phyloP scores from a whole-genome alignment of 2,329 filamentous ascomycete genomes.

The Periconia macrospinosa region DNA sequence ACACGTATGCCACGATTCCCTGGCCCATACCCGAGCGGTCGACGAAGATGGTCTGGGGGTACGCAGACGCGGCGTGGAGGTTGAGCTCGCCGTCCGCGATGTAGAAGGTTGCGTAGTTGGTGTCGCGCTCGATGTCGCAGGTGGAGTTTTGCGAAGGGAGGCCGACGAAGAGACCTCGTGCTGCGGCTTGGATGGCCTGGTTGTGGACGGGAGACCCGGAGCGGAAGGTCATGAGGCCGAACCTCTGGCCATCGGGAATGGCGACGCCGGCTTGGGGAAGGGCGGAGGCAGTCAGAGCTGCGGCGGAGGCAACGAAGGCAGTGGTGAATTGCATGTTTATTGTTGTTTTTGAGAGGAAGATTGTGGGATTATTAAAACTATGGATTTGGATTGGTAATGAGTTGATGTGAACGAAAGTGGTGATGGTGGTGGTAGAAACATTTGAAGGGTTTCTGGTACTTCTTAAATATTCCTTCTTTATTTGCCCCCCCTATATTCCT shows the following conservation, averaged over 20 bases:
- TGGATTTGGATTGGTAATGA: neutral
- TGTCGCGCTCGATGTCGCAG: slow-evolving; percentile 43
- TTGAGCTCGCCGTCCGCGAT: slow-evolving; percentile 49
- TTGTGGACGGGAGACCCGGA: slow-evolving; percentile 56
- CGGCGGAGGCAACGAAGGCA: slow-evolving; percentile 28
- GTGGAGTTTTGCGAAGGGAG: slow-evolving; percentile 49
- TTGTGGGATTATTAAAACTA: slow-evolving; percentile 22
- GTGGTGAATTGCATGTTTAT: slow-evolving; percentile 37
- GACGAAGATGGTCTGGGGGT: slow-evolving; percentile 55
- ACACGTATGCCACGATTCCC: slow-evolving; percentile 58
- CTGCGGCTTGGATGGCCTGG: slow-evolving; percentile 48
- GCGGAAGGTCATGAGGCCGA: slow-evolving; percentile 55
- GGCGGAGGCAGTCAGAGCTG: slow-evolving; percentile 35
- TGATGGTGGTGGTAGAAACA: neutral
- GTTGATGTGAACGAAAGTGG: neutral
- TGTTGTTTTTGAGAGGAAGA: slow-evolving; percentile 1
- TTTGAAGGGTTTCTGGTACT: slow-evolving; percentile 1
- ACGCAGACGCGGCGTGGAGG: slow-evolving; percentile 51
- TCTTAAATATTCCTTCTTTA: slow-evolving; percentile 13
- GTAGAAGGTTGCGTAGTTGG: slow-evolving; percentile 54
- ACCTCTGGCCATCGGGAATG: slow-evolving; percentile 39
- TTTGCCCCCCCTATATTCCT: slow-evolving; percentile 2
- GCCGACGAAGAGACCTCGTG: slow-evolving; percentile 50
- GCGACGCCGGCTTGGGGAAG: slow-evolving; percentile 18
- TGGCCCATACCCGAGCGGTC: slow-evolving; percentile 62